Evolutionary conservation across 2,329 filamentous ascomycete genomes (phyloP).

Genomic region (Fusarium bulbicola): DNA sequence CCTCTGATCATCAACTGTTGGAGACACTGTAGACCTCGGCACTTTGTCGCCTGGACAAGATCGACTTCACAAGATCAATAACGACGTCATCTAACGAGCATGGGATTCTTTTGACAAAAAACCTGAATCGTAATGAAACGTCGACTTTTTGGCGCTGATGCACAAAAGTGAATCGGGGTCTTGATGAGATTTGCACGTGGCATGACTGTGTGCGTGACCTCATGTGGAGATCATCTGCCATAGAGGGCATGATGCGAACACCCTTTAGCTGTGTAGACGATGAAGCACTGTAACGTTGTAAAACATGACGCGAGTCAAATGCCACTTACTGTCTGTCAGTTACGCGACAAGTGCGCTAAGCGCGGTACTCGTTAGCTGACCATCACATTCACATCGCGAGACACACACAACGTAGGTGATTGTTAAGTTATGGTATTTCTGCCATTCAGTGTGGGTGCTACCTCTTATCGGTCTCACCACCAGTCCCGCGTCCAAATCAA

Average conservation of each 20-base stretch:
- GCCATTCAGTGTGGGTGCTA: constrained; percentile 49
- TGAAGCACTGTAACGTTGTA: constrained; percentile 18
- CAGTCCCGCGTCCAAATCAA: constrained; percentile 7
- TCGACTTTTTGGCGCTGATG: neutral
- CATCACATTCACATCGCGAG: neutral
- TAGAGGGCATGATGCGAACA: constrained; percentile 28
- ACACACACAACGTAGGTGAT: neutral
- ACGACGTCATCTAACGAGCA: constrained; percentile 17
- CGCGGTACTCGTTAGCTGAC: neutral
- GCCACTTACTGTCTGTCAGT: neutral
- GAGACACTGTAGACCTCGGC: neutral
- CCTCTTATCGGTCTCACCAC: constrained; percentile 23
- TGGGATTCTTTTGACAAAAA: neutral
- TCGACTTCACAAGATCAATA: constrained; percentile 2
- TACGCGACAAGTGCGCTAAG: neutral
- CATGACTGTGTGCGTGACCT: constrained; percentile 34
- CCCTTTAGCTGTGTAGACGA: neutral
- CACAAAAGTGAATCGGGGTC: constrained; percentile 4
- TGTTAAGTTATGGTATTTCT: constrained; percentile 48
- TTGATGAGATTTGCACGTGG: constrained; percentile 19
- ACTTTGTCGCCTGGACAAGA: neutral
- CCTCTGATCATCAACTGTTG: neutral
- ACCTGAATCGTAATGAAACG: constrained; percentile 12
- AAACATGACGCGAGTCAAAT: neutral
- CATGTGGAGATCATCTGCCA: constrained; percentile 41